Evolutionary conservation across 805 yeast genomes (phyloP).

Genomic region (Hanseniaspora clermontiae): DNA sequence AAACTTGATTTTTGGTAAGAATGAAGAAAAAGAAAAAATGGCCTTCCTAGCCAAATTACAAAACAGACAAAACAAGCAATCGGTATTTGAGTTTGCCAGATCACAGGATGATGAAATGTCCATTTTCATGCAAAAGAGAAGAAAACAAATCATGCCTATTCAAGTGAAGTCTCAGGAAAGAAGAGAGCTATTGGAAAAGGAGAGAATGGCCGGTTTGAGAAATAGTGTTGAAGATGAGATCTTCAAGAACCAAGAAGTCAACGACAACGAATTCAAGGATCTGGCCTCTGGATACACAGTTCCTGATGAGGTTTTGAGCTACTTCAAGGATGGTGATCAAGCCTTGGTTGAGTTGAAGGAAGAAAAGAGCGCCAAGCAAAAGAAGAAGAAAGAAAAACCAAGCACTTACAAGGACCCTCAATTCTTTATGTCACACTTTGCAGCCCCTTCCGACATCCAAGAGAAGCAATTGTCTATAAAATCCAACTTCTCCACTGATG

Average conservation of each 20-base stretch:
- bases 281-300: conserved; percentile 34
- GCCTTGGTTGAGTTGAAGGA: conserved; percentile 23
- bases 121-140: conserved; percentile 71
- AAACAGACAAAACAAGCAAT: conserved; percentile 63
- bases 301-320: conserved; percentile 30
- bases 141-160: conserved; percentile 78
- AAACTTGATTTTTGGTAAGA: conserved; percentile 65
- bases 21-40: conserved; percentile 60
- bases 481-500: conserved; percentile 67
- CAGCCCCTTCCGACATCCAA: conserved; percentile 65
- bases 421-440: conserved; percentile 78
- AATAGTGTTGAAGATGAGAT: conserved; percentile 67
- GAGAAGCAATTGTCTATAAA: conserved; percentile 57
- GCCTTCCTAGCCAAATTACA: conserved; percentile 58
- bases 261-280: conserved; percentile 31
- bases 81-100: conserved; percentile 82
- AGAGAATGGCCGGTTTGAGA: conserved; percentile 59
- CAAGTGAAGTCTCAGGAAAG: conserved; percentile 67
- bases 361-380: conserved; percentile 3
- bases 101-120: conserved; percentile 55
- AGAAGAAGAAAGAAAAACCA: conserved; percentile 24
- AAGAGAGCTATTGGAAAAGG: conserved; percentile 53
- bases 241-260: conserved; percentile 22
- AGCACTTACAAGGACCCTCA: conserved; percentile 63
- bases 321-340: conserved; percentile 33